phyloP scores from a whole-genome alignment of 2,329 filamentous ascomycete species.

The Aspergillus spinulosporus region DNA sequence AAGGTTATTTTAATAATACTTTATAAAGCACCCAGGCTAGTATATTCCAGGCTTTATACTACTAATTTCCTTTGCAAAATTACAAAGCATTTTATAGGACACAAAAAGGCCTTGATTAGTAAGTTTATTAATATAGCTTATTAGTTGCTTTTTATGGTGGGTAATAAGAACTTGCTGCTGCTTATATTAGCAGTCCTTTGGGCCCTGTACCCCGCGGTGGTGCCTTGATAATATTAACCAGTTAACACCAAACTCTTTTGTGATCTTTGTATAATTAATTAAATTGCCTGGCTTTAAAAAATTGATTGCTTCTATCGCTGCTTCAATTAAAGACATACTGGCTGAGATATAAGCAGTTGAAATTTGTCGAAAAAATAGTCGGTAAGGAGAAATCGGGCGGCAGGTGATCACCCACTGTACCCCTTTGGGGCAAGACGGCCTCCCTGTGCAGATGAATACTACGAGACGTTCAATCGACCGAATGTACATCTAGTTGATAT shows the following conservation, averaged over 20 bases:
- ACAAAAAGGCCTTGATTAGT: background rate
- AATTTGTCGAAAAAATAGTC: too few species aligned
- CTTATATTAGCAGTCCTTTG: too few species aligned
- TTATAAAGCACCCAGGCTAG: background rate
- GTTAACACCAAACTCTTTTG: too few species aligned
- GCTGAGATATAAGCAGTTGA: background rate
- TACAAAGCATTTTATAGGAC: background rate
- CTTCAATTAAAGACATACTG: too few species aligned
- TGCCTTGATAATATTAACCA: too few species aligned
- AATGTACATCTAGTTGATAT: constrained; percentile 50
- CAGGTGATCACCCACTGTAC: too few species aligned
- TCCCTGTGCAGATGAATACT: constrained; percentile 24
- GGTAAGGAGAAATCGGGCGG: too few species aligned
- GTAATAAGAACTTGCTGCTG: background rate
- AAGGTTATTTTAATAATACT: too few species aligned
- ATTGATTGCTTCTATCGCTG: too few species aligned
- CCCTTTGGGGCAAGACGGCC: constrained; percentile 18
- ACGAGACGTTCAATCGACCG: constrained; percentile 36
- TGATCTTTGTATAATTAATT: too few species aligned
- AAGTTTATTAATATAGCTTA: background rate
- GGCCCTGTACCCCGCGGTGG: too few species aligned
- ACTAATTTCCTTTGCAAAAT: background rate
- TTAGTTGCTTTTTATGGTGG: background rate
- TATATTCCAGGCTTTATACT: background rate
- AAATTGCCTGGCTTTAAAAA: too few species aligned